phyloP scores from a whole-genome alignment of 176 grass and related monocot species.

The Carex scoparia region DNA sequence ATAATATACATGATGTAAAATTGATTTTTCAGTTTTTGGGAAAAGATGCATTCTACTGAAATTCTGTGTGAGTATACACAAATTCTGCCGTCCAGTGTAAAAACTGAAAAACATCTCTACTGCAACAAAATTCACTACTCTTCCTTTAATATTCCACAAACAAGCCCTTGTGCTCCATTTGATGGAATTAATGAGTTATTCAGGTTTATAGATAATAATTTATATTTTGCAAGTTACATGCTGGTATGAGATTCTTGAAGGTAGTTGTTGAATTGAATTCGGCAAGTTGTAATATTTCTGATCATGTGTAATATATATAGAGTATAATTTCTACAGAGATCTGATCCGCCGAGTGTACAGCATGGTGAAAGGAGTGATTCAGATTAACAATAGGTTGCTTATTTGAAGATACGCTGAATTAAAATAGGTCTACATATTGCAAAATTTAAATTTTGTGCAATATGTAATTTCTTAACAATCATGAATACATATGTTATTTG shows the following conservation, averaged over 20 bases:
- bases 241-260: background rate
- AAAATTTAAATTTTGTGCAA: background rate
- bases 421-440: background rate
- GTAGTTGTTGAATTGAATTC: background rate
- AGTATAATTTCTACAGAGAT: background rate
- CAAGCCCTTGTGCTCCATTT: background rate
- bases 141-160: background rate
- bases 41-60: background rate
- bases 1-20: too few relatives aligned
- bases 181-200: background rate
- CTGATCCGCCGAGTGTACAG: background rate
- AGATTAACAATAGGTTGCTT: background rate
- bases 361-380: background rate
- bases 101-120: background rate
- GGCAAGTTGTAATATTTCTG: background rate
- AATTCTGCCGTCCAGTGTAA: background rate
- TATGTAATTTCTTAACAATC: background rate
- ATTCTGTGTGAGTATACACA: background rate
- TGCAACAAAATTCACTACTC: background rate
- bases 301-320: background rate
- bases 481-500: too few relatives aligned
- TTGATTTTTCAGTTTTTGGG: too few relatives aligned
- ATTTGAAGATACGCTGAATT: background rate
- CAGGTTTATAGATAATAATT: background rate
- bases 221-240: background rate